Base-by-base conservation (phyloP, 768 basidiomycete species). In the Imleria badia region DNA sequence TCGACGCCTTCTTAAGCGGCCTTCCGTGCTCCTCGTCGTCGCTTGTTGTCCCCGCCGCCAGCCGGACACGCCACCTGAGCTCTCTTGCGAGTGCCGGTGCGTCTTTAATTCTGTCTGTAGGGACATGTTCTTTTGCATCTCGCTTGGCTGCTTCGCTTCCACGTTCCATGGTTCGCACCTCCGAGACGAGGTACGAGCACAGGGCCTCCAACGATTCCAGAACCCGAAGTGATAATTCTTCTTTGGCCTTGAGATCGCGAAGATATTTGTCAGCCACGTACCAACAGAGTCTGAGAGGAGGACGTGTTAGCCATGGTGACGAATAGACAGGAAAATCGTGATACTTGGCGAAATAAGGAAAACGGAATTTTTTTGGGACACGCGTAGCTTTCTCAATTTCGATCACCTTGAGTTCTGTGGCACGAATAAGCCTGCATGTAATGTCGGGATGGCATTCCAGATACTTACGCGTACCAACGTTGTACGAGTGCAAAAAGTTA, bases 401-500 rank as follows among this genome's bases (percentile, higher is more conserved):
- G 45, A 94, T 79, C 22, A 99, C 82, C 55, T 84, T 83, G 19
- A 98, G 77, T 73, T 99, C 94, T 96, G 70, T 49, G 33, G 38
- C 13, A 44, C 47, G 30, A 20, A 15, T 62, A 41, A 72, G 57
- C 23, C 17, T 39, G 30, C 33, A 50, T 23, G 54, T 45, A 45
- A 51, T 60, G 20, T 10, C 17, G 8, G 8, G 19, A 33, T 35
- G 11, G 30, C 17, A 26, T 31, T 30, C 49, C 6, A 17, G 15
- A 51, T 3, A 72, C 90, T 60, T 71, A 95, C 94, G 95, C 3
- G 87, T 93, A 1, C 80, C 77, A 41, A 96, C 83, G 62, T 93
- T 86, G 70, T 89, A 94, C 9, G 94, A 95, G 72, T 99, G 96
- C 46, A 99, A 70, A 69, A 98, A 99, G 71, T 99, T 99, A 36